A percentile compares a stretch with the other conserved stretches of the same genome.
These are phyloP conservation scores for Vigna nakashimae DNA, from an alignment of 306 rosid genomes.

Conservation along the genomic window DNA sequence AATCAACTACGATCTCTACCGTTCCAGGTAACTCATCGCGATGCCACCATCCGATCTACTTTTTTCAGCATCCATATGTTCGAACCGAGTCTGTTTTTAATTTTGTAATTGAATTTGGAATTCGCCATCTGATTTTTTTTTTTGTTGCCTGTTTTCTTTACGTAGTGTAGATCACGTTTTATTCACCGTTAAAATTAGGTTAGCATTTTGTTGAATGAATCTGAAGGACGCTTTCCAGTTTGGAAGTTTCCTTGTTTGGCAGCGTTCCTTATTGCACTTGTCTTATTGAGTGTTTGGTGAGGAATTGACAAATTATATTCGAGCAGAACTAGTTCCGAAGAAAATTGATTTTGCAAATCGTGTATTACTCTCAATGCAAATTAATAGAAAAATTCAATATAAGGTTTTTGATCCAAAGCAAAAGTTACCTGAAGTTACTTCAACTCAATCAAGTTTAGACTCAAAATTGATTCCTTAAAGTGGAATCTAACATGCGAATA, in stretches of 20 bases:
- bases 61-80: slow-evolving; percentile 2
- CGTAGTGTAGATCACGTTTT: slow-evolving; percentile 24
- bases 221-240: slow-evolving; percentile 4
- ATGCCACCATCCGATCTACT: slow-evolving; percentile 1
- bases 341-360: neutral
- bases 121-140: neutral
- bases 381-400: neutral
- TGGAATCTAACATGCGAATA: neutral
- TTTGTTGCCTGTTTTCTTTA: neutral
- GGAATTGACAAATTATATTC: neutral
- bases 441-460: neutral
- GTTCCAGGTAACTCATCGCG: slow-evolving; percentile 66
- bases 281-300: neutral
- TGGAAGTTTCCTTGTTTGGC: neutral
- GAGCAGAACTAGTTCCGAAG: neutral
- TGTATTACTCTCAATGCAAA: neutral
- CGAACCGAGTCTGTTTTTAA: neutral
- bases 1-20: slow-evolving; percentile 88
- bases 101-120: slow-evolving; percentile 34
- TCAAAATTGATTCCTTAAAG: neutral
- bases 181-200: slow-evolving; percentile 7
- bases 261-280: neutral
- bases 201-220: slow-evolving; percentile 37
- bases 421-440: neutral
- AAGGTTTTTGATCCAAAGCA: neutral